Evolutionary conservation across 495 filamentous ascomycete species (phyloP), one percentile per base, ranked within the genome.

Genomic region (Neurospora sp.): DNA sequence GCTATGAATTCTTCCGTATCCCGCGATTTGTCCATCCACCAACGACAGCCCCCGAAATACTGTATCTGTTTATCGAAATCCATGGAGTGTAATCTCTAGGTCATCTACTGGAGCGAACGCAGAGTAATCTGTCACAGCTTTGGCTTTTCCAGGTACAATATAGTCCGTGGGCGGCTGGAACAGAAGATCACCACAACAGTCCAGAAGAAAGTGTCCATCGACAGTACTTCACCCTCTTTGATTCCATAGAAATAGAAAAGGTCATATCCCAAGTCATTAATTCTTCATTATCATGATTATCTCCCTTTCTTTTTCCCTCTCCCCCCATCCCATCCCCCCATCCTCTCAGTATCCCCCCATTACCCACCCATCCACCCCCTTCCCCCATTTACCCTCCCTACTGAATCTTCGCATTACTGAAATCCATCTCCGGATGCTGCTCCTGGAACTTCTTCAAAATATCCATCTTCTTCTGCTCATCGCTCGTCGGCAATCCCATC

Each of bases 391-490:
- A 39, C 82, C 84, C 23, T 2, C 6, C 54, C 54, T 66, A 92
- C 62, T 84, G 85, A 71, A 96, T 89, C 86, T 94, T 94, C 46
- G 91, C 93, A 39, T 92, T 91, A 70, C 85, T 89, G 75, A 93
- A 92, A 79, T 94, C 94, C 91, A 92, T 92, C 89, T 98, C 96
- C 39, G 86, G 86, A 62, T 87, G 85, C 77, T 88, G 82, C 27
- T 78, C 86, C 89, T 97, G 90, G 82, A 98, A 99, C 82, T 94
- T 93, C 86, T 92, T 91, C 81, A 99, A 81, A 78, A 98, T 90
- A 44, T 98, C 96, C 83, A 88, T 81, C 88, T 99, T 98, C 85
- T 91, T 90, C 85, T 94, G 89, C 84, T 99, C 95, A 75, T 98
- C 96, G 74, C 92, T 96, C 31, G 90, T 93, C 77, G 92, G 91